A percentile compares a stretch with the other conserved stretches of the same genome.
phyloP scores from a whole-genome alignment of 2,329 filamentous ascomycete genomes.

The Myriangium duriaei region DNA sequence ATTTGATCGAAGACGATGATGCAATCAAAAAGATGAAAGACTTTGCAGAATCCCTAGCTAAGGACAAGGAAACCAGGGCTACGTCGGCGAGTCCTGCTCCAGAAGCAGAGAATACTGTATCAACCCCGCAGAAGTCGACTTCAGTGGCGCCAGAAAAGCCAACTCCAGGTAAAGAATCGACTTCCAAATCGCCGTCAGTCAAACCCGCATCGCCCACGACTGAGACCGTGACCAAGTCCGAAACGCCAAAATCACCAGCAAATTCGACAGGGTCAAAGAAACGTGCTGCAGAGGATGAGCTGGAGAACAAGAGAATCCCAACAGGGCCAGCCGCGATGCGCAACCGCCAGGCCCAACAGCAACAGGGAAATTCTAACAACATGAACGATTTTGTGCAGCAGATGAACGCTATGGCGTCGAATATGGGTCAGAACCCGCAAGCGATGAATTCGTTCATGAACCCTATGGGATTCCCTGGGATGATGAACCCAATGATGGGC shows the following conservation, averaged over 20 bases:
- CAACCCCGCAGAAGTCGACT: conserved; percentile 13
- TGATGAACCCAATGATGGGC: conserved; percentile 26
- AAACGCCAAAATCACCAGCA: conserved; percentile 14
- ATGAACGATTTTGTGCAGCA: conserved; percentile 31
- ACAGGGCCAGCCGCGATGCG: conserved; percentile 36
- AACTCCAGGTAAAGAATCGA: conserved; percentile 5
- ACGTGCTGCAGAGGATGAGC: conserved; percentile 63
- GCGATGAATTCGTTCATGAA: conserved; percentile 22
- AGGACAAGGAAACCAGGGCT: conserved; percentile 32
- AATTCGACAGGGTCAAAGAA: conserved; percentile 49
- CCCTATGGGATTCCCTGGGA: conserved; percentile 18
- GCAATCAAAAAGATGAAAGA: conserved; percentile 76
- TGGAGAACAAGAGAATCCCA: conserved; percentile 31
- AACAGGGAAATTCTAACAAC: conserved; percentile 19
- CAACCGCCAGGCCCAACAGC: conserved; percentile 20
- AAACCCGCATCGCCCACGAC: conserved; percentile 12
- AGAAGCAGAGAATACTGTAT: conserved; percentile 16
- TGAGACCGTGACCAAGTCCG: conserved; percentile 16
- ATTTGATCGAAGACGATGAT: conserved; percentile 72
- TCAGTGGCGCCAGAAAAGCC: conserved; percentile 11
- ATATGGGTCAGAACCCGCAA: conserved; percentile 18
- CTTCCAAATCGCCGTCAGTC: conserved; percentile 12
- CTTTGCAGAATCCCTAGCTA: conserved; percentile 47
- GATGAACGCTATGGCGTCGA: conserved; percentile 31
- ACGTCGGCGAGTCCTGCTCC: conserved; percentile 28